These are phyloP conservation scores for Mycotypha africana DNA, from an alignment of 371 early-diverging fungal genomes.

Conservation along the genomic window DNA sequence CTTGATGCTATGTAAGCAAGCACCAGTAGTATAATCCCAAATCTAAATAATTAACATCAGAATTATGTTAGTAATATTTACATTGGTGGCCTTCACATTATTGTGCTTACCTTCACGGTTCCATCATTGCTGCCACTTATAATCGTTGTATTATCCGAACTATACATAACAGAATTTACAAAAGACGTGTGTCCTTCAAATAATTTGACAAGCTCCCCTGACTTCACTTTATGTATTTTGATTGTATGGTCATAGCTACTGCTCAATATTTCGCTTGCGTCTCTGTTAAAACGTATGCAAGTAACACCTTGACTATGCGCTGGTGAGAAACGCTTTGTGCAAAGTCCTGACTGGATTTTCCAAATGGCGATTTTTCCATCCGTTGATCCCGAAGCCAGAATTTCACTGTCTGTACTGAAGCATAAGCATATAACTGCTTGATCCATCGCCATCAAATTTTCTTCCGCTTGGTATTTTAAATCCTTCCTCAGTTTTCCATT, in stretches of 20 bases:
- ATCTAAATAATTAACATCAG: conserved; percentile 37
- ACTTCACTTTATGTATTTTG: conserved; percentile 84
- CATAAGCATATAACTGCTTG: conserved; percentile 73
- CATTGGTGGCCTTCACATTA: not conserved
- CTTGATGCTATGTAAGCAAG: conserved; percentile 39
- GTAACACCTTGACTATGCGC: conserved; percentile 91
- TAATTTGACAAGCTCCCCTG: conserved; percentile 83
- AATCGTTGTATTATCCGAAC: conserved; percentile 59
- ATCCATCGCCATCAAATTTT: conserved; percentile 91
- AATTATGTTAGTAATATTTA: too few relatives aligned
- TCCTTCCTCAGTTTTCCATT: conserved; percentile 89
- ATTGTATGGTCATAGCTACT: conserved; percentile 79
- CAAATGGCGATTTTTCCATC: conserved; percentile 88
- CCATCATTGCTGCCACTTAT: conserved; percentile 87
- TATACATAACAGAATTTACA: conserved; percentile 77
- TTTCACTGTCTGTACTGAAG: conserved; percentile 74
- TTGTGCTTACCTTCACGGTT: conserved; percentile 61
- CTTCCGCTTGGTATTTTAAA: conserved; percentile 88
- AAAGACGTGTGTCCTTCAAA: conserved; percentile 90
- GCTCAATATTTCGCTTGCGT: conserved; percentile 75
- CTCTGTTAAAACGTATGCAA: conserved; percentile 70
- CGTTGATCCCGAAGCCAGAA: conserved; percentile 81
- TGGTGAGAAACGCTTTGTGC: conserved; percentile 64
- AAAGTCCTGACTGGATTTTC: conserved; percentile 76
- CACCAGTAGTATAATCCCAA: conserved; percentile 68